Base-by-base conservation (phyloP, 768 basidiomycete genomes). In the Candolleomyces eurysporus region DNA sequence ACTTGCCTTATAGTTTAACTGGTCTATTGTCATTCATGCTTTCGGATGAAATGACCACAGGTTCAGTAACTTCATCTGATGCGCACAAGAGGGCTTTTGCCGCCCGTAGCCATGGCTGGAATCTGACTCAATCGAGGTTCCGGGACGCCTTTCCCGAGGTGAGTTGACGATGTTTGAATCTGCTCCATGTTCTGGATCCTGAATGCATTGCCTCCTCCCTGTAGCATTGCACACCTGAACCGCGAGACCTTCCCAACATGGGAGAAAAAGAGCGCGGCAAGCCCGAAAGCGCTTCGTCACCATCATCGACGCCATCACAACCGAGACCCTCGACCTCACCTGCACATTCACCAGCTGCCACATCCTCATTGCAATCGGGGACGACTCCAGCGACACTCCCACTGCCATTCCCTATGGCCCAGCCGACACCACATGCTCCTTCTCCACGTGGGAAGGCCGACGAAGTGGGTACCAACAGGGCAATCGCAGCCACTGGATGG, bases 21-120 rank as follows among this genome's bases (percentile, higher is more conserved):
- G 97, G 97, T 19, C 81, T 98, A 19, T 77, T 96, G 52, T 94
- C 91, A 4, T 97, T 97, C 78, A 96, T 96, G 95, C 80, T 96
- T 53, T 88, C 91, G 0, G 93, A 97, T 66, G 95, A 97, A 75
- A 94, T 98, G 84, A 98, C 97, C 0, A 97, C 96, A 0, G 96
- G 96, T 10, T 93, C 92, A 1, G 86, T 96, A 32, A 91, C 85
- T 7, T 89, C 92, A 1, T 84, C 87, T 14, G 89, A 91, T 46
- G 77, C 81, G 5, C 90, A 98, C 68, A 96, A 94, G 75, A 84
- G 84, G 42, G 71, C 77, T 0, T 88, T 94, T 63, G 95, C 96
- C 0, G 75, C 78, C 5, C 82, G 86, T 56, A 94, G 91, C 69
- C 96, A 99, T 72, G 74, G 80, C 0, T 97, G 91, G 88, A 99